These are phyloP conservation scores for Rhodotorula babjevae DNA, from an alignment of 768 basidiomycete species.

Conservation along the genomic window DNA sequence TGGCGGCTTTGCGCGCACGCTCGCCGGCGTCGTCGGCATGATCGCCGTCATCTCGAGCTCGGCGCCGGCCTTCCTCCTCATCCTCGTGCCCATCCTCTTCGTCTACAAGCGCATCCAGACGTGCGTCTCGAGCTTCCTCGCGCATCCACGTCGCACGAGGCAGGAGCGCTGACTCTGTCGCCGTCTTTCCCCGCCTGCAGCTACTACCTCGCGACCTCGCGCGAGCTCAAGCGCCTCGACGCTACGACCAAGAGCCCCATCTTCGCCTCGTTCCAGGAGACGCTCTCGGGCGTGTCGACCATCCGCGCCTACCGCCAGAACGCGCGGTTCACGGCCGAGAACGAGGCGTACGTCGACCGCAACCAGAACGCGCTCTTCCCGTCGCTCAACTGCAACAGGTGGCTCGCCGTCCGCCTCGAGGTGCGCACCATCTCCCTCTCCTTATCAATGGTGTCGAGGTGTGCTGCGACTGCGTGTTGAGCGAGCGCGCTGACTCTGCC, in stretches of 20 bases:
- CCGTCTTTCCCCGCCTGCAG: no score
- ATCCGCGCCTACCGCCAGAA: conserved; percentile 77
- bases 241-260: conserved; percentile 86
- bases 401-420: conserved; percentile 43
- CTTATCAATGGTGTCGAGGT: no score
- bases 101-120: conserved; percentile 50
- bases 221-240: conserved; percentile 82
- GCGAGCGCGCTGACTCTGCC: no score
- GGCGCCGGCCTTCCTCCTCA: conserved; percentile 60
- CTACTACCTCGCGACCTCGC: conserved; percentile 79
- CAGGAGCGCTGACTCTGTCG: conserved; percentile 16
- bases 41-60: conserved; percentile 43
- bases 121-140: not conserved
- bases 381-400: conserved; percentile 60
- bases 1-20: conserved; percentile 61
- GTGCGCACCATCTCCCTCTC: conserved; percentile 7
- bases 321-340: conserved; percentile 61
- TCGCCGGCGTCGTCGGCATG: conserved; percentile 41
- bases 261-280: conserved; percentile 59
- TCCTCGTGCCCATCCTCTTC: conserved; percentile 76
- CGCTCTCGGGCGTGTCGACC: conserved; percentile 64
- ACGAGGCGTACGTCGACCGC: conserved; percentile 50
- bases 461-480: not conserved
- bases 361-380: conserved; percentile 59
- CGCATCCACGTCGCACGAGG: conserved; percentile 47